Evolutionary conservation across 202 grass and related monocot species (phyloP).

Genomic region (Setaria viridis): DNA sequence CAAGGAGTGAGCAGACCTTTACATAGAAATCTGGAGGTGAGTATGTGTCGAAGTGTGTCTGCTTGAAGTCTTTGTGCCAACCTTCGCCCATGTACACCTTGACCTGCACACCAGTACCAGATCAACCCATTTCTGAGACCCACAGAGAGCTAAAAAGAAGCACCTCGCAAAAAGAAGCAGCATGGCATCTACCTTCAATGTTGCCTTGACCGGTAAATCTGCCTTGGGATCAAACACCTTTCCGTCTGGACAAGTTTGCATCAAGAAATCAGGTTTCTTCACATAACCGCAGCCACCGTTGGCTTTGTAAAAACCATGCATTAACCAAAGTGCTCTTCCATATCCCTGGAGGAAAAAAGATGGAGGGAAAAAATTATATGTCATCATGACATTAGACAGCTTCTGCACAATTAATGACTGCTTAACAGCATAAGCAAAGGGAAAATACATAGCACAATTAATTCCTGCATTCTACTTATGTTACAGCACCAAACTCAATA

Average conservation of each 20-base stretch:
- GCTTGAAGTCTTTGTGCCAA: slow-evolving; percentile 81
- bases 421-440: neutral
- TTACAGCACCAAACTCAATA: neutral
- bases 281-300: slow-evolving; percentile 94
- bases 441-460: neutral
- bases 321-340: slow-evolving; percentile 95
- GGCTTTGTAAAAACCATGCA: slow-evolving; percentile 91
- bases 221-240: slow-evolving; percentile 79
- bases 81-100: slow-evolving; percentile 96
- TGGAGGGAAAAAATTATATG: neutral
- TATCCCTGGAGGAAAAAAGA: slow-evolving; percentile 59
- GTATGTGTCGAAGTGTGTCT: slow-evolving; percentile 86
- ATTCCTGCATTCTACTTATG: neutral
- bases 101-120: slow-evolving; percentile 50
- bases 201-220: slow-evolving; percentile 75
- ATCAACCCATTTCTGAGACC: slow-evolving; percentile 22
- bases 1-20: slow-evolving; percentile 49
- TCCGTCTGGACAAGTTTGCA: slow-evolving; percentile 80
- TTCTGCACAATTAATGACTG: slow-evolving; percentile 10
- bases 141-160: slow-evolving; percentile 24
- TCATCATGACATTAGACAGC: slow-evolving; percentile 16
- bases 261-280: slow-evolving; percentile 93
- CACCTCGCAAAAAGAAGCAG: slow-evolving; percentile 8
- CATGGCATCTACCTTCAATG: slow-evolving; percentile 61
- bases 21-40: slow-evolving; percentile 95